These are phyloP conservation scores for Ailanthus altissimus DNA, from an alignment of 345 rosid species.

Conservation along the genomic window DNA sequence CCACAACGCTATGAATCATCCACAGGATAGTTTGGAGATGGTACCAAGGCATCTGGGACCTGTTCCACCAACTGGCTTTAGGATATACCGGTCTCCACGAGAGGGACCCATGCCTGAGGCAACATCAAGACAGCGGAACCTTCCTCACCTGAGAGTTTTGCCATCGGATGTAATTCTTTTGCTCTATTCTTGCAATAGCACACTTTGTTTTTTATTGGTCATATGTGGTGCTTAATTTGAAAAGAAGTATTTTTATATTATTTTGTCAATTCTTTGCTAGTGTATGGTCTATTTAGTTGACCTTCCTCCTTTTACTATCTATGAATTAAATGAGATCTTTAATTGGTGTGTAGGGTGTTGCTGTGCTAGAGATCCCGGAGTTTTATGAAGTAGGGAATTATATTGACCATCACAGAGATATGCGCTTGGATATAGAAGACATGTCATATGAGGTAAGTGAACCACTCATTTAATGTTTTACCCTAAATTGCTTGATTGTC, in stretches of 20 bases:
- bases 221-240: not conserved
- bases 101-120: constrained; percentile 40
- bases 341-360: constrained; percentile 59
- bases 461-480: not conserved
- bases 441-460: constrained; percentile 82
- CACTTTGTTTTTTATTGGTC: constrained; percentile 5
- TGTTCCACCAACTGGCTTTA: constrained; percentile 45
- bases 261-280: not conserved
- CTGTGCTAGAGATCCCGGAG: constrained; percentile 54
- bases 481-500: constrained; percentile 2
- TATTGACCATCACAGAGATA: constrained; percentile 74
- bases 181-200: constrained; percentile 6
- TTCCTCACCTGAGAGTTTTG: constrained; percentile 58
- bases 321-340: constrained; percentile 13
- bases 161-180: constrained; percentile 55
- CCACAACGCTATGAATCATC: constrained; percentile 36
- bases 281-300: not conserved
- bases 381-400: constrained; percentile 49
- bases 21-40: constrained; percentile 52
- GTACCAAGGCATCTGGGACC: constrained; percentile 54
- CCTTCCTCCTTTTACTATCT: not conserved
- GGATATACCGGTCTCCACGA: constrained; percentile 48
- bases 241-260: not conserved
- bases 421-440: constrained; percentile 93
- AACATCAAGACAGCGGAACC: constrained; percentile 45